Evolutionary conservation across 768 basidiomycete genomes (phyloP).

Genomic region (Tulasnella sp.): DNA sequence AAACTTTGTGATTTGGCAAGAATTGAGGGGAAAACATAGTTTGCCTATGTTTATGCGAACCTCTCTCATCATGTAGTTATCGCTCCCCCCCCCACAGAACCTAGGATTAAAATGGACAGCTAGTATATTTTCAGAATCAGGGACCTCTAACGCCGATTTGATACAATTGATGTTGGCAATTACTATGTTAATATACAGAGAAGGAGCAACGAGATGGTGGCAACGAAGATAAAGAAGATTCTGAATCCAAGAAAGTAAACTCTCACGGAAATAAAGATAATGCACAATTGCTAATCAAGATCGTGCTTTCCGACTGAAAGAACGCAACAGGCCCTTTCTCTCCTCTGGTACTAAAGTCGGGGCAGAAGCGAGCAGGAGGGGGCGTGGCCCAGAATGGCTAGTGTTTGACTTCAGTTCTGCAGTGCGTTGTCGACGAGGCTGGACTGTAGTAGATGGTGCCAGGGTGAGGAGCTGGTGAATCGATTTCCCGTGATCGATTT

Average conservation of each 20-base stretch:
- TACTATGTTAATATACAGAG: too few species aligned
- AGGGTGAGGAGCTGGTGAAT: background rate
- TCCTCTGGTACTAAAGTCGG: conserved; percentile 3
- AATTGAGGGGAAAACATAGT: too few species aligned
- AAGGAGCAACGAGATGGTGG: too few species aligned
- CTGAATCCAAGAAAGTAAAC: background rate
- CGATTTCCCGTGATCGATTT: conserved; percentile 22
- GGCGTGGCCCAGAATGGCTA: background rate
- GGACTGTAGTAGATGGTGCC: conserved; percentile 5
- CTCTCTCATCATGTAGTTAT: too few species aligned
- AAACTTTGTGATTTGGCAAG: too few species aligned
- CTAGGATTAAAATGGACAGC: too few species aligned
- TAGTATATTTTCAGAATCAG: too few species aligned
- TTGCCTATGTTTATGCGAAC: too few species aligned
- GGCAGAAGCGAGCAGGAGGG: background rate
- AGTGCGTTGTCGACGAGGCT: background rate
- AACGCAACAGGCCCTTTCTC: conserved; percentile 3
- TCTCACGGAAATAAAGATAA: background rate
- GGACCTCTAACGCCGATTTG: too few species aligned
- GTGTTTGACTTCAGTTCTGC: background rate
- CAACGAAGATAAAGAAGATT: background rate
- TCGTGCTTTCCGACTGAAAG: conserved; percentile 5
- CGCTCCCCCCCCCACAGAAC: too few species aligned
- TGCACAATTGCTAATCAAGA: background rate
- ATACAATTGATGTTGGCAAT: too few species aligned